Evolutionary conservation across 2,329 filamentous ascomycete species (phyloP).

Genomic region (Fusarium algeriense): DNA sequence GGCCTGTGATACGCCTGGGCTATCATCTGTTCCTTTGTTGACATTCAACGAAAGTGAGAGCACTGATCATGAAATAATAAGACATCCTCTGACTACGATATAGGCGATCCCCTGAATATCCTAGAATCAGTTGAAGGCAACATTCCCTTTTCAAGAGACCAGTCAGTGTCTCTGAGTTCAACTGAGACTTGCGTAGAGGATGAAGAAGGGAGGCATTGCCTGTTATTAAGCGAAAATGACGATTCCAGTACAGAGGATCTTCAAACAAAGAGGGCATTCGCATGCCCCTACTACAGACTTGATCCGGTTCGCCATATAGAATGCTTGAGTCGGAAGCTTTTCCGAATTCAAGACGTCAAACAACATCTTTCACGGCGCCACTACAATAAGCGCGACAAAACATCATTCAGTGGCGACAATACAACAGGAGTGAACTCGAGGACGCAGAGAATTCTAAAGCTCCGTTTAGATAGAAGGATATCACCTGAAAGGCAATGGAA

Average conservation of each 20-base stretch:
- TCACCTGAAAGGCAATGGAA: neutral
- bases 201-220: neutral
- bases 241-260: neutral
- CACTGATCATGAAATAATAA: accelerated
- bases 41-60: no score
- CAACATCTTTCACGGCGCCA: neutral
- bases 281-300: neutral
- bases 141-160: accelerated
- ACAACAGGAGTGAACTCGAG: neutral
- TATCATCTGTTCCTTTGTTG: accelerated
- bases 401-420: neutral
- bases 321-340: neutral
- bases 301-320: neutral
- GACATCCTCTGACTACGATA: accelerated
- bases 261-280: accelerated
- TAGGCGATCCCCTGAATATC: neutral
- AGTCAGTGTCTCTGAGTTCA: accelerated
- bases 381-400: neutral
- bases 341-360: neutral
- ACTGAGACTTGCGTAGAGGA: neutral
- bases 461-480: neutral
- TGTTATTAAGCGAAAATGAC: accelerated
- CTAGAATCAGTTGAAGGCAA: accelerated
- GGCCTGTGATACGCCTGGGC: accelerated
- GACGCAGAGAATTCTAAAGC: neutral